A percentile compares a stretch with the other conserved stretches of the same genome.
Conservation (phyloP, 495 filamentous ascomycete genomes). For the Penicillium diatomitis region DNA sequence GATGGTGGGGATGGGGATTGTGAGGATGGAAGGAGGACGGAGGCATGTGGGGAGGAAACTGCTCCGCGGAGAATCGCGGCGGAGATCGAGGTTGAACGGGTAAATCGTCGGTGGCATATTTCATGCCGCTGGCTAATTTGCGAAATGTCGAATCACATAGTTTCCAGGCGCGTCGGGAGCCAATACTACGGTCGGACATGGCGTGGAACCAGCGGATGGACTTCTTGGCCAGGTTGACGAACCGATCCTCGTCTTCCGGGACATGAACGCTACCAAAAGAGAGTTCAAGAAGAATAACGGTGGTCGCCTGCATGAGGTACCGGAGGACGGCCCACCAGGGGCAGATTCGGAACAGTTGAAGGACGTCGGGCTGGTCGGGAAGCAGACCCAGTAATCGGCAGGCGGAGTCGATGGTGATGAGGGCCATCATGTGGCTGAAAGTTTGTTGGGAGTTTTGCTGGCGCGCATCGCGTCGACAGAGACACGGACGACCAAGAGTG, state of each 20-base stretch:
- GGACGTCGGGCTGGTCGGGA: slow-evolving; percentile 32
- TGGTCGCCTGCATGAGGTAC: slow-evolving; percentile 53
- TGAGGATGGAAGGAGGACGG: not conserved
- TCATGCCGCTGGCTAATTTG: slow-evolving; percentile 22
- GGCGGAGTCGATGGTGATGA: slow-evolving; percentile 46
- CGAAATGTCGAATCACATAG: slow-evolving; percentile 16
- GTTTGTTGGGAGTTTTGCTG: slow-evolving; percentile 16
- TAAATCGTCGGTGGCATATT: slow-evolving; percentile 28
- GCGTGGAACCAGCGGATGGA: slow-evolving; percentile 46
- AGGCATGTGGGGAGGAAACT: not conserved
- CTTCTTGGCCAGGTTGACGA: slow-evolving; percentile 44
- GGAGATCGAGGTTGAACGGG: slow-evolving; percentile 14
- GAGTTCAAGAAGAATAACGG: slow-evolving; percentile 52
- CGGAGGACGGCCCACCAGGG: slow-evolving; percentile 62
- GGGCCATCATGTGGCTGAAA: slow-evolving; percentile 48
- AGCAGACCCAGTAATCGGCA: slow-evolving; percentile 44
- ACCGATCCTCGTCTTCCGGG: slow-evolving; percentile 35
- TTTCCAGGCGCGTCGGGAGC: slow-evolving; percentile 46
- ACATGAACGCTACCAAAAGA: slow-evolving; percentile 47
- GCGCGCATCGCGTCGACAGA: slow-evolving; percentile 50
- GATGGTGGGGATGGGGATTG: no score
- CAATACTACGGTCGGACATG: slow-evolving; percentile 43
- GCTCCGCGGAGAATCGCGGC: not conserved
- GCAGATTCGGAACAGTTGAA: slow-evolving; percentile 41
- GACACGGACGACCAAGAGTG: slow-evolving; percentile 53